Conservation (phyloP, 2,329 filamentous ascomycete species). For the Colletotrichum phormii region DNA sequence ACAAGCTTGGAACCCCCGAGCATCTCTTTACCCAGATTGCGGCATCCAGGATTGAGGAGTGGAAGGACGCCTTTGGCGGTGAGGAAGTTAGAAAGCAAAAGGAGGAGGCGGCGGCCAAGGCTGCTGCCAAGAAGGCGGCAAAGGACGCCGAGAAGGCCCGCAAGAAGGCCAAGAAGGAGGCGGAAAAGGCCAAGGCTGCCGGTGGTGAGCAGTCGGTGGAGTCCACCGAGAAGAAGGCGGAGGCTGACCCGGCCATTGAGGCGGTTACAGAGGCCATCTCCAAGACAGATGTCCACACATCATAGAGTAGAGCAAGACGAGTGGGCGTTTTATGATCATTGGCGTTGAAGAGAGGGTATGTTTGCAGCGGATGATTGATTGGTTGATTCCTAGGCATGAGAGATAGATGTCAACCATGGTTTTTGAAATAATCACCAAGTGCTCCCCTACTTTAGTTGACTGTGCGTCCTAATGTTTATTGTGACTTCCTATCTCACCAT, state of each 20-base stretch:
- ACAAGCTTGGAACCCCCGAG: conserved; percentile 83
- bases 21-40: conserved; percentile 88
- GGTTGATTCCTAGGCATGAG: neutral
- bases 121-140: conserved; percentile 62
- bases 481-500: too few relatives aligned
- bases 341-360: conserved; percentile 7
- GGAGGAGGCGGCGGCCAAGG: conserved; percentile 64
- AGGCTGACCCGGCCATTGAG: conserved; percentile 41
- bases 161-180: conserved; percentile 55
- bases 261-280: conserved; percentile 41
- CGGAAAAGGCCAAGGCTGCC: conserved; percentile 31
- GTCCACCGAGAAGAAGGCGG: conserved; percentile 41
- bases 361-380: conserved; percentile 2
- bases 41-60: conserved; percentile 83
- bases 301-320: conserved; percentile 14
- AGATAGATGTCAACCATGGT: neutral
- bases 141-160: conserved; percentile 64
- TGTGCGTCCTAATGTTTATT: neutral
- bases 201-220: conserved; percentile 34
- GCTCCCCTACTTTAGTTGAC: neutral
- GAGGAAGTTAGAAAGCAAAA: conserved; percentile 76
- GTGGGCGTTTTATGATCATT: neutral
- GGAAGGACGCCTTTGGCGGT: conserved; percentile 81
- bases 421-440: neutral
- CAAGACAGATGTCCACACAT: conserved; percentile 43